These are phyloP conservation scores for Hemerocallis citrina DNA, from an alignment of 106 monocot species.

Conservation along the genomic window DNA sequence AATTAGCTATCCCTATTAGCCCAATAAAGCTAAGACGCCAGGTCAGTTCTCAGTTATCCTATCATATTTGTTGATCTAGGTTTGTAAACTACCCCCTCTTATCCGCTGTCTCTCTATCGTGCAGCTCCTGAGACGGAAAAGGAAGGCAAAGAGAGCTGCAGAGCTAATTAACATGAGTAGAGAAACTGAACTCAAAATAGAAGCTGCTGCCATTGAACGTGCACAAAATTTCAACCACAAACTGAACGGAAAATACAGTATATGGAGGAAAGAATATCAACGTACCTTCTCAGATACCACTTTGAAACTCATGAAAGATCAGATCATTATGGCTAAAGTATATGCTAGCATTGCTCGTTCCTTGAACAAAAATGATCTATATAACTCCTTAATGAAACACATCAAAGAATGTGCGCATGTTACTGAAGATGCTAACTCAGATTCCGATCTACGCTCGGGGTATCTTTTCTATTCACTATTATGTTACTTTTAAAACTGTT, in stretches of 20 bases:
- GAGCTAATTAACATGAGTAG: constrained; percentile 43
- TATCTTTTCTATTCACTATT: constrained; percentile 1
- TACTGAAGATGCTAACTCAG: constrained; percentile 48
- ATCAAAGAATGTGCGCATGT: constrained; percentile 41
- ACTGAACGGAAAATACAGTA: constrained; percentile 32
- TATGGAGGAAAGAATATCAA: constrained; percentile 58
- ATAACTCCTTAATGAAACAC: constrained; percentile 29
- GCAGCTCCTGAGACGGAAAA: constrained; percentile 37
- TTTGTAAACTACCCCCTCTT: background rate
- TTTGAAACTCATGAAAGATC: constrained; percentile 65
- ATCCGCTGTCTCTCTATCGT: background rate
- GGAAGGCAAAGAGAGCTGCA: constrained; percentile 33
- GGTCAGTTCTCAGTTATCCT: constrained; percentile 17
- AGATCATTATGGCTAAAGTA: constrained; percentile 66
- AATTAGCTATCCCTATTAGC: constrained; percentile 6
- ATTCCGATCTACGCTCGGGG: constrained; percentile 40
- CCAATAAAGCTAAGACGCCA: constrained; percentile 44
- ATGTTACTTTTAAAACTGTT: background rate
- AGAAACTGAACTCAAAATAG: constrained; percentile 39
- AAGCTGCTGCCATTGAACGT: constrained; percentile 39
- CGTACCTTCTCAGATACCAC: constrained; percentile 42
- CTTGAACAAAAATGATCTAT: constrained; percentile 28
- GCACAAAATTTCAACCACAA: constrained; percentile 30
- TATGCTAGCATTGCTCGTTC: constrained; percentile 65
- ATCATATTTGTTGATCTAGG: background rate